Evolutionary conservation across 2,329 filamentous ascomycete genomes (phyloP).

Genomic region (Lecanicillium sp.): DNA sequence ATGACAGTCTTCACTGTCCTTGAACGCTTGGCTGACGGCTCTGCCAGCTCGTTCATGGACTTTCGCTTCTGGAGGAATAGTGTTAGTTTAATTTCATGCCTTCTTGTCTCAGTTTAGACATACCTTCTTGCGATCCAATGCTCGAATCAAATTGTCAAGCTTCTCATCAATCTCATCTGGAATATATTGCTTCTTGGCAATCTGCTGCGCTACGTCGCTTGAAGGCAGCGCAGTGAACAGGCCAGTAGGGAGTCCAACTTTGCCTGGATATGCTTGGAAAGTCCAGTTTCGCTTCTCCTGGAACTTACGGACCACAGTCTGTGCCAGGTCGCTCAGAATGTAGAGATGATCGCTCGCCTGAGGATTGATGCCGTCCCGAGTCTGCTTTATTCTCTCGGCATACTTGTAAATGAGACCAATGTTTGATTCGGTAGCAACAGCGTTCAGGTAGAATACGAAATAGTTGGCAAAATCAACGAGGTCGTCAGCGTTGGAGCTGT

Average conservation of each 20-base stretch:
- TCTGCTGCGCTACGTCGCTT: slow-evolving; percentile 72
- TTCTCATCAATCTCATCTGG: slow-evolving; percentile 68
- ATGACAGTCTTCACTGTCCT: slow-evolving; percentile 27
- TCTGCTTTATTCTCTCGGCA: slow-evolving; percentile 86
- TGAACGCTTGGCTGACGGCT: slow-evolving; percentile 31
- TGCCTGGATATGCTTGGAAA: slow-evolving; percentile 74
- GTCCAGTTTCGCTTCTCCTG: slow-evolving; percentile 80
- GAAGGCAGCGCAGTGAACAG: slow-evolving; percentile 69
- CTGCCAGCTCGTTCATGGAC: slow-evolving; percentile 39
- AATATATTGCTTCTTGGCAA: slow-evolving; percentile 78
- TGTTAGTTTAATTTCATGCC: too few species aligned
- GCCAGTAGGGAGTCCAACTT: slow-evolving; percentile 70
- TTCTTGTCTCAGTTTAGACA: slow-evolving; percentile 11
- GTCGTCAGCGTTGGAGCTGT: slow-evolving; percentile 55
- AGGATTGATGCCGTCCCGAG: slow-evolving; percentile 67
- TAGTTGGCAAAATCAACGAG: slow-evolving; percentile 80
- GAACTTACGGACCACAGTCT: slow-evolving; percentile 74
- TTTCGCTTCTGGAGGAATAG: slow-evolving; percentile 45
- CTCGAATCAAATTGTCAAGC: slow-evolving; percentile 59
- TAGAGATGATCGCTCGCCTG: slow-evolving; percentile 68
- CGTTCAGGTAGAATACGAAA: slow-evolving; percentile 78
- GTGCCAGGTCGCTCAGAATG: slow-evolving; percentile 78
- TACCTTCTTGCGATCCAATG: slow-evolving; percentile 67
- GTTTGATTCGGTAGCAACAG: slow-evolving; percentile 79
- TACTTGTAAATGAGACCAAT: slow-evolving; percentile 85